Evolutionary conservation across 495 filamentous ascomycete genomes (phyloP).

Genomic region (Lindgomyces ingoldianus): DNA sequence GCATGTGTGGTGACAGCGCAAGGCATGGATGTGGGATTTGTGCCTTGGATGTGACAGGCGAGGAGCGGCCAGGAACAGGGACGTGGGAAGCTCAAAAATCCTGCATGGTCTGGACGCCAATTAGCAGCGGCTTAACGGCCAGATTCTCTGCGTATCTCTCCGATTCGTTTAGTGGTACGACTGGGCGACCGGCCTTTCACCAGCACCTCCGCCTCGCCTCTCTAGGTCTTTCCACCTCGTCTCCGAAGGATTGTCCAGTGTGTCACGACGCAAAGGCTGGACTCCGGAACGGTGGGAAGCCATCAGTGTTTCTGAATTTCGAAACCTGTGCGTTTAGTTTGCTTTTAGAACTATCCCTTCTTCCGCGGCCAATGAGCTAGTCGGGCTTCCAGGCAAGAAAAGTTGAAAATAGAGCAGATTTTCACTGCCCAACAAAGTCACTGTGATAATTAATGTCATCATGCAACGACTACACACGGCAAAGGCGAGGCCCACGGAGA

Average conservation of each 20-base stretch:
- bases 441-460: background rate
- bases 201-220: too few species aligned
- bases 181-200: background rate
- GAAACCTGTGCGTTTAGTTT: background rate
- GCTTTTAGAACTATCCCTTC: slow-evolving; percentile 9
- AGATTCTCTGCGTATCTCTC: background rate
- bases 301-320: background rate
- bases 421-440: background rate
- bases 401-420: background rate
- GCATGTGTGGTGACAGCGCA: slow-evolving; percentile 28
- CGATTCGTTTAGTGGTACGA: slow-evolving; percentile 24
- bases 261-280: background rate
- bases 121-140: slow-evolving; percentile 27
- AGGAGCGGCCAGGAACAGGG: slow-evolving; percentile 16
- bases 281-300: background rate
- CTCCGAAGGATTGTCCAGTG: background rate
- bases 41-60: slow-evolving; percentile 9
- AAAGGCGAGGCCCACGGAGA: background rate
- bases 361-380: slow-evolving; percentile 21
- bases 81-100: background rate
- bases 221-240: too few species aligned
- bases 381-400: background rate
- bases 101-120: slow-evolving; percentile 19
- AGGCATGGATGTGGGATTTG: slow-evolving; percentile 8
- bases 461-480: background rate